A percentile compares a stretch with the other conserved stretches of the same genome.
phyloP scores from a whole-genome alignment of 805 yeast species.

The Wickerhamomyces alni region DNA sequence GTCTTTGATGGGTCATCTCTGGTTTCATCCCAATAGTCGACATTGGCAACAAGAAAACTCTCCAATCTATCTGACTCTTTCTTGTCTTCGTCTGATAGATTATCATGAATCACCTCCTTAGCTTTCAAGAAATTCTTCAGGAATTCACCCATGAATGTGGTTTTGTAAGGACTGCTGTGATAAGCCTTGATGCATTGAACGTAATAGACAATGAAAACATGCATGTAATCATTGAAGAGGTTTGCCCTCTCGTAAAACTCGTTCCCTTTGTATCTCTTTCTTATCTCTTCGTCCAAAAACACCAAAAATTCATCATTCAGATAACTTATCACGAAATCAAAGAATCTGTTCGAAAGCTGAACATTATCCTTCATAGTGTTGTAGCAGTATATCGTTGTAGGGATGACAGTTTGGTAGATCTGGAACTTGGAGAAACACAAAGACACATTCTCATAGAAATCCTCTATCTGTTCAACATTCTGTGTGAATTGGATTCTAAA shows the following conservation, averaged over 20 bases:
- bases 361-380: constrained; percentile 18
- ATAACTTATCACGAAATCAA: constrained; percentile 16
- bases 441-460: constrained; percentile 16
- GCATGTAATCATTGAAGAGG: constrained; percentile 15
- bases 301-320: constrained; percentile 15
- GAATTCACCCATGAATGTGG: constrained; percentile 24
- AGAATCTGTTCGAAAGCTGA: constrained; percentile 17
- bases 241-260: constrained; percentile 14
- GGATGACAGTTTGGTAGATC: constrained; percentile 17
- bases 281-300: constrained; percentile 10
- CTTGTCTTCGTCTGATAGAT: constrained; percentile 7
- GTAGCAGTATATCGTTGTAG: constrained; percentile 17
- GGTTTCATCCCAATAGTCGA: constrained; percentile 13
- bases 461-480: constrained; percentile 6
- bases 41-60: constrained; percentile 7
- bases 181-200: constrained; percentile 28
- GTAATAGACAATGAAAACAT: constrained; percentile 18
- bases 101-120: constrained; percentile 13
- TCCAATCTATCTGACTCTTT: constrained; percentile 13
- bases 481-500: constrained; percentile 12
- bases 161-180: constrained; percentile 26
- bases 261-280: constrained; percentile 7
- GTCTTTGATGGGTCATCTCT: constrained; percentile 5
- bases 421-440: constrained; percentile 21
- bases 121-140: constrained; percentile 15